Conservation (phyloP, 2,329 filamentous ascomycete genomes). For the Massarina eburnea region DNA sequence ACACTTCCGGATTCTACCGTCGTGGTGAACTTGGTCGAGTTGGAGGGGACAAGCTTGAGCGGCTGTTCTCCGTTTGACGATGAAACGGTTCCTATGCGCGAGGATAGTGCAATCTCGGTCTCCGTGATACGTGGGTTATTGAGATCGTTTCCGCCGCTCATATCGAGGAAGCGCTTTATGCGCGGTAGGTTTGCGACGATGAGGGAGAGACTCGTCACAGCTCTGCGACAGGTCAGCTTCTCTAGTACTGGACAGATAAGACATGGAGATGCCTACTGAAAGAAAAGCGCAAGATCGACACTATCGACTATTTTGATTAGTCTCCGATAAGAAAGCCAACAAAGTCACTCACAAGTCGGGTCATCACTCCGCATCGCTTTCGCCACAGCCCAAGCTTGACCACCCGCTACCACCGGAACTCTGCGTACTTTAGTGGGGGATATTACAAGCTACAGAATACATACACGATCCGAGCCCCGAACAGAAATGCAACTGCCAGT, state of each 20-base stretch:
- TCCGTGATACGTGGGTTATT: conserved; percentile 15
- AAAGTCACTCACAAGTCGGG: conserved; percentile 12
- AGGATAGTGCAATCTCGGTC: conserved; percentile 13
- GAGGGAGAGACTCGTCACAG: conserved; percentile 20
- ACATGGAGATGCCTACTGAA: conserved; percentile 14
- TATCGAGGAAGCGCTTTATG: conserved; percentile 18
- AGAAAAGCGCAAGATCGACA: conserved; percentile 14
- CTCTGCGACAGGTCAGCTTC: conserved; percentile 10
- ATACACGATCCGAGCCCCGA: conserved; percentile 17
- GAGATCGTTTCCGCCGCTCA: conserved; percentile 14
- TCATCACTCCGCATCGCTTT: conserved; percentile 9
- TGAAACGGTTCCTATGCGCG: not conserved
- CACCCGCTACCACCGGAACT: conserved; percentile 15
- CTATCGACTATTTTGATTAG: conserved; percentile 14
- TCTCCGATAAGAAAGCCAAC: not conserved
- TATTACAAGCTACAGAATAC: not conserved
- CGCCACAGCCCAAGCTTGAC: conserved; percentile 16
- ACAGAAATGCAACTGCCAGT: conserved; percentile 13
- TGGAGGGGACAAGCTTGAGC: conserved; percentile 16
- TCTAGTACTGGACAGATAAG: not conserved
- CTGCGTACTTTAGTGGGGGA: conserved; percentile 5
- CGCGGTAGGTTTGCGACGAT: conserved; percentile 20
- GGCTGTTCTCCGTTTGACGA: not conserved
- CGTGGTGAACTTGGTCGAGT: conserved; percentile 14
- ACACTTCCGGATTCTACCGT: conserved; percentile 13